phyloP scores from a whole-genome alignment of 768 basidiomycete species.

The Termitomyces sp. region DNA sequence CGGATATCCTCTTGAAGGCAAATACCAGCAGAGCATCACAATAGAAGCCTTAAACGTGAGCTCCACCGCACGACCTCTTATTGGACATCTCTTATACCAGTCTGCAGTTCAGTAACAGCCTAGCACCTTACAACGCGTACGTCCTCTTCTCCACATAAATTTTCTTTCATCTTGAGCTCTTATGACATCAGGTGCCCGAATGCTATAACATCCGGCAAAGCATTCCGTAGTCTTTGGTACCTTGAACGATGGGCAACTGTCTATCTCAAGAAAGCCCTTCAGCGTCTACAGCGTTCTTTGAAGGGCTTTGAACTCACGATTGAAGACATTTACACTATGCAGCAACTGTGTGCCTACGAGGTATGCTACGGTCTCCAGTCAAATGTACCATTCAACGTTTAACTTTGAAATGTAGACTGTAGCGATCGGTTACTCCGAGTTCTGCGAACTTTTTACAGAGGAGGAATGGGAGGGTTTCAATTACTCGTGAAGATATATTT shows the following conservation, averaged over 20 bases:
- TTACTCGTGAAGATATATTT: constrained; percentile 42
- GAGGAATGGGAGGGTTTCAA: constrained; percentile 93
- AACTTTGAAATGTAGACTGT: constrained; percentile 52
- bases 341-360: constrained; percentile 83
- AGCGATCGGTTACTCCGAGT: constrained; percentile 84
- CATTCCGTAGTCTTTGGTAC: constrained; percentile 45
- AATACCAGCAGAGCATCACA: constrained; percentile 74
- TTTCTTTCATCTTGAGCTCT: background rate
- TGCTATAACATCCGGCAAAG: constrained; percentile 27
- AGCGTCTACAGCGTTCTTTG: constrained; percentile 54
- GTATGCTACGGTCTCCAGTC: background rate
- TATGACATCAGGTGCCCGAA: constrained; percentile 52
- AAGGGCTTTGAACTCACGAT: constrained; percentile 56
- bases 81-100: background rate
- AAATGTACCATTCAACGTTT: background rate
- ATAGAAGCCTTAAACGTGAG: constrained; percentile 48
- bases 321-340: constrained; percentile 72
- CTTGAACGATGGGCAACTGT: constrained; percentile 59
- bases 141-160: constrained; percentile 11
- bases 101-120: constrained; percentile 71
- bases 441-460: constrained; percentile 85
- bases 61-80: constrained; percentile 28
- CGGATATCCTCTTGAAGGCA: constrained; percentile 62
- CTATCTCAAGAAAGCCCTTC: constrained; percentile 66
- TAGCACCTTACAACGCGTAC: constrained; percentile 78